Evolutionary conservation across 1,284 basidiomycete species (phyloP), one percentile per base, ranked within the genome.

Genomic region (Fomitopsis schrenkii): DNA sequence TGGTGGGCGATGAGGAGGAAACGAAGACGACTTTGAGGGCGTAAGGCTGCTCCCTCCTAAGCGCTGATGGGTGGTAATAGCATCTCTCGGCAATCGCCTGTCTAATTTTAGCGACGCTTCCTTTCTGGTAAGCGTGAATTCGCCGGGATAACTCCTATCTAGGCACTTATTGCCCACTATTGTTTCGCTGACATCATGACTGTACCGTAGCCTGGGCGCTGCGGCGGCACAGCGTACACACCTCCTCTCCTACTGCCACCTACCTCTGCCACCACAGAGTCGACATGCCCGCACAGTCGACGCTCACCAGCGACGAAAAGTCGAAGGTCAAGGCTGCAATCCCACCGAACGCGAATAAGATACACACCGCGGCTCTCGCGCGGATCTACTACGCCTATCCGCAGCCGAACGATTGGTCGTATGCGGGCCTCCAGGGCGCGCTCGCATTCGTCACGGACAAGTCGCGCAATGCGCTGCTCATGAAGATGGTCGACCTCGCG

Each of bases 381-480:
- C 84, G 95, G 55, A 85, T 98, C 62, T 98, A 96, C 79, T 94
- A 93, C 74, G 91, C 93, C 0, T 78, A 90, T 71, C 91, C 92
- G 38, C 79, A 87, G 66, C 90, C 85, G 1, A 73, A 79, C 67
- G 84, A 86, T 67, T 97, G 95, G 95, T 83, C 84, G 3, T 97
- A 95, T 72, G 79, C 89, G 1, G 95, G 95, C 0, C 77, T 94
- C 15, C 89, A 95, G 71, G 95, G 95, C 5, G 94, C 88, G 9
- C 76, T 97, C 17, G 87, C 87, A 1, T 85, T 96, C 67, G 83
- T 84, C 33, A 76, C 81, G 36, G 89, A 94, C 72, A 85, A 81
- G 61, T 76, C 78, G 2, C 83, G 80, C 62, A 83, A 83, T 35
- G 80, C 82, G 3, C 80, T 87, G 50, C 82, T 82, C 71, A 86